Evolutionary conservation across 768 basidiomycete genomes (phyloP), one percentile per base, ranked within the genome.

Genomic region (Amyloporia xantha): DNA sequence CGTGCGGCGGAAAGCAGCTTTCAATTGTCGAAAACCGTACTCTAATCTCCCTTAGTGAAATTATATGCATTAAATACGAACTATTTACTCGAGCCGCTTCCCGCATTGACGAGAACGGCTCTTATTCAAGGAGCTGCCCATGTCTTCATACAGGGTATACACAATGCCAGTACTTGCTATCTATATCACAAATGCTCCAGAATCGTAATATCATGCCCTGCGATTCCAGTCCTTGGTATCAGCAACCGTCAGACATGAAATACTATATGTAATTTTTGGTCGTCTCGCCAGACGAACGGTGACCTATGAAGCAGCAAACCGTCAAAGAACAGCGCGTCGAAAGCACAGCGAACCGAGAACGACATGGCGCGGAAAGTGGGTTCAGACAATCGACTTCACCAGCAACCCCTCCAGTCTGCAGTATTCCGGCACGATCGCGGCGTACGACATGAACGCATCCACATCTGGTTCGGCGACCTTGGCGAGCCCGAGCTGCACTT

Each of bases 381-480:
- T n/a, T 62, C 52, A 77, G 10, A 78, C 76, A 49, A 78, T 67
- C 6, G 68, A 68, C 58, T 88, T 90, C 55, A 83, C 76, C 44
- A 91, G 65, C 77, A 91, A 83, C 10, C 79, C 76, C 67, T 92
- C 90, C 55, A 92, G 66, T 36, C 90, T 71, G 68, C 78, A 81
- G 63, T 81, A 91, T 67, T 92, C 90, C 23, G 87, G 85, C 15
- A 91, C 84, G 61, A 91, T 85, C 28, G 86, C 79, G 17, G 88
- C 87, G 62, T 92, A 92, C 0, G 84, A 78, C 79, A 88, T 77
- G 66, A 90, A 90, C 48, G 88, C 82, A 64, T 92, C 90, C 46
- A 80, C 68, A 61, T 92, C 90, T 12, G 89, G 79, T 51, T 90
- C 87, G 0, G 90, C 88, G 5, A 91, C 83, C 65, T 89, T 90